Conservation (phyloP, 2,329 filamentous ascomycete genomes). For the Corynespora cassiicola region DNA sequence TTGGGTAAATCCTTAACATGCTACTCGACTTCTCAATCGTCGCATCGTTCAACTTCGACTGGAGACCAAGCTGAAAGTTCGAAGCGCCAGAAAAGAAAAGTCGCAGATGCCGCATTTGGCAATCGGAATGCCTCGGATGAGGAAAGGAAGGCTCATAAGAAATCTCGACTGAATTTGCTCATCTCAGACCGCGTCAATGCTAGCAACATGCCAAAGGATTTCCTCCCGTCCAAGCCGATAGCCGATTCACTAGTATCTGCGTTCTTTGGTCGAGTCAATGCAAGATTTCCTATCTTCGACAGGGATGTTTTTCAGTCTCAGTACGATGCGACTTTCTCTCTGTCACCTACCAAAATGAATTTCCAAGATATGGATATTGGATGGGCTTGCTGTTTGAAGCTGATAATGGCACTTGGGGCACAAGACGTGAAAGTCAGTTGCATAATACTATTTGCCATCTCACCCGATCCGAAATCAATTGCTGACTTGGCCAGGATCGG, state of each 20-base stretch:
- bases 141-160: constrained; percentile 20
- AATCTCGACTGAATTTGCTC: constrained; percentile 21
- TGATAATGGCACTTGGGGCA: constrained; percentile 52
- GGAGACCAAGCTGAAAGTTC: constrained; percentile 10
- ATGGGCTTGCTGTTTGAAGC: constrained; percentile 51
- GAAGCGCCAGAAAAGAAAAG: too few species aligned
- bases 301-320: constrained; percentile 48
- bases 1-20: constrained; percentile 16
- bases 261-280: constrained; percentile 50
- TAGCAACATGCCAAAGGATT: constrained; percentile 18
- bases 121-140: constrained; percentile 26
- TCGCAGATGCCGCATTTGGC: too few species aligned
- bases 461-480: too few species aligned
- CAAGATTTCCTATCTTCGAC: constrained; percentile 49
- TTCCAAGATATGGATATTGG: constrained; percentile 45
- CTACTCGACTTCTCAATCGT: constrained; percentile 10
- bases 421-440: constrained; percentile 47
- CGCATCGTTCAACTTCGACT: constrained; percentile 10
- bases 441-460: too few species aligned
- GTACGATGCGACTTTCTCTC: constrained; percentile 48
- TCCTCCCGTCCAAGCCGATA: constrained; percentile 43
- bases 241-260: constrained; percentile 48
- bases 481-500: constrained; percentile 35
- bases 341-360: constrained; percentile 20
- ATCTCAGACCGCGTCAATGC: constrained; percentile 19